Evolutionary conservation across 2,329 filamentous ascomycete genomes (phyloP).

Genomic region (Aspergillus hiratsukae): DNA sequence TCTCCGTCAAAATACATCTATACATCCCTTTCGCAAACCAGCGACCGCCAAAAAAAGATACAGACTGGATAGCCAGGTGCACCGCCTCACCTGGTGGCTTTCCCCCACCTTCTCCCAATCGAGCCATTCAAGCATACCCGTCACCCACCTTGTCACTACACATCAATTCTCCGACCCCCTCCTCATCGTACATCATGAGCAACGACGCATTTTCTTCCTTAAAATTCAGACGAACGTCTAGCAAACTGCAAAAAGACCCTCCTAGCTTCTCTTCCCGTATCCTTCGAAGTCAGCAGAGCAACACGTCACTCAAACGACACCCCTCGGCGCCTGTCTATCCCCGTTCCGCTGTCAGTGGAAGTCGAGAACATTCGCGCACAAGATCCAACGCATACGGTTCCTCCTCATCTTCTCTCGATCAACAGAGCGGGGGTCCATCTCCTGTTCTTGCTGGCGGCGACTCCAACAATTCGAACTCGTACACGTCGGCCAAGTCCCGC

Average conservation of each 20-base stretch:
- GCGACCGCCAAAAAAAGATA: constrained; percentile 1
- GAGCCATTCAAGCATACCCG: constrained; percentile 6
- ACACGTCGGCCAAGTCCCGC: constrained; percentile 27
- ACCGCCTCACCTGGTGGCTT: constrained; percentile 24
- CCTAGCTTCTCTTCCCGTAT: constrained; percentile 38
- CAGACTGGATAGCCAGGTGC: constrained; percentile 17
- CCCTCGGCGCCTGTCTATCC: constrained; percentile 45
- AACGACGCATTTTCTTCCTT: constrained; percentile 33
- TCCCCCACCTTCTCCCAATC: constrained; percentile 15
- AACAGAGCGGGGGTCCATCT: constrained; percentile 38
- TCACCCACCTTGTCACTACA: background rate
- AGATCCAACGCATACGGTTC: constrained; percentile 45
- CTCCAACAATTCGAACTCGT: constrained; percentile 20
- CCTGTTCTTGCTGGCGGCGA: constrained; percentile 34
- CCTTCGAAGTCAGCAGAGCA: constrained; percentile 42
- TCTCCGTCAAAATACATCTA: constrained; percentile 1
- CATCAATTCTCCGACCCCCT: background rate
- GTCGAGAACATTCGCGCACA: constrained; percentile 41
- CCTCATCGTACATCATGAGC: constrained; percentile 30
- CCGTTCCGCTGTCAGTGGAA: constrained; percentile 36
- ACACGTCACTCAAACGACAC: constrained; percentile 42
- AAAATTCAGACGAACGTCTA: constrained; percentile 38
- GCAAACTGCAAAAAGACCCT: constrained; percentile 44
- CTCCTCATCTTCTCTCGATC: constrained; percentile 46
- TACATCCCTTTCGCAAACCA: constrained; percentile 7